Percentiles rank a stretch among this genome's conserved stretches.
phyloP scores from a whole-genome alignment of 495 filamentous ascomycete genomes.

The Tuber calosporum region DNA sequence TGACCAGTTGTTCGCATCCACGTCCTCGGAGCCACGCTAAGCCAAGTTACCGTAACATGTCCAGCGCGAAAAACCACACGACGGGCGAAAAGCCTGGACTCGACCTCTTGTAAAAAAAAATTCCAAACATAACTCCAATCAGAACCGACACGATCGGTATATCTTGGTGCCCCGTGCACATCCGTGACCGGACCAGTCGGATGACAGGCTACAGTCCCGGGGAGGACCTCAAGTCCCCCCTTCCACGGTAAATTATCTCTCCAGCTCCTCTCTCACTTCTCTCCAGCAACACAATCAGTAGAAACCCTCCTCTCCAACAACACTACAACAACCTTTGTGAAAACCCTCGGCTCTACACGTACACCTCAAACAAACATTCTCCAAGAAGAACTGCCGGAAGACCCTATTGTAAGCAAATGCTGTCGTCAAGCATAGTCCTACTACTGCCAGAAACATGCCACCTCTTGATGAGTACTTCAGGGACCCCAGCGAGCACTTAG shows the following conservation, averaged over 20 bases:
- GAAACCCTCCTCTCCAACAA: slow-evolving; percentile 36
- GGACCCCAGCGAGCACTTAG: slow-evolving; percentile 52
- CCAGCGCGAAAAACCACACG: background rate
- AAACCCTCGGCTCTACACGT: slow-evolving; percentile 44
- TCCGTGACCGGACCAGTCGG: slow-evolving; percentile 44
- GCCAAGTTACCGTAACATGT: background rate
- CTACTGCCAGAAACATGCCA: slow-evolving; percentile 37
- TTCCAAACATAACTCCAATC: slow-evolving; percentile 47
- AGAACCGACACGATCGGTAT: slow-evolving; percentile 57
- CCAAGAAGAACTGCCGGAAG: slow-evolving; percentile 57
- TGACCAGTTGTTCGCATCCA: background rate
- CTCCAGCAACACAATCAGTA: slow-evolving; percentile 11
- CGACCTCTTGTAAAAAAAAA: slow-evolving; percentile 2
- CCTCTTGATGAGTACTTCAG: slow-evolving; percentile 54
- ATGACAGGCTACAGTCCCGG: slow-evolving; percentile 52
- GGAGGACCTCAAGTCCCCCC: slow-evolving; percentile 46
- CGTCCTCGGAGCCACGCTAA: background rate
- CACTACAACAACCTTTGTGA: slow-evolving; percentile 44
- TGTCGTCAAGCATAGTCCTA: slow-evolving; percentile 51
- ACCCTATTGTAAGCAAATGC: slow-evolving; percentile 46
- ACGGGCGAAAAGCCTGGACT: background rate
- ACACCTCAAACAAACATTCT: slow-evolving; percentile 48
- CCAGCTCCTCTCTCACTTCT: slow-evolving; percentile 2
- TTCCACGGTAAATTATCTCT: slow-evolving; percentile 46
- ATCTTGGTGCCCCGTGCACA: slow-evolving; percentile 54